A percentile compares a stretch with the other conserved stretches of the same genome.
Evolutionary conservation across 2,329 filamentous ascomycete genomes (phyloP).

Genomic region (Teratosphaeria nubilosa): DNA sequence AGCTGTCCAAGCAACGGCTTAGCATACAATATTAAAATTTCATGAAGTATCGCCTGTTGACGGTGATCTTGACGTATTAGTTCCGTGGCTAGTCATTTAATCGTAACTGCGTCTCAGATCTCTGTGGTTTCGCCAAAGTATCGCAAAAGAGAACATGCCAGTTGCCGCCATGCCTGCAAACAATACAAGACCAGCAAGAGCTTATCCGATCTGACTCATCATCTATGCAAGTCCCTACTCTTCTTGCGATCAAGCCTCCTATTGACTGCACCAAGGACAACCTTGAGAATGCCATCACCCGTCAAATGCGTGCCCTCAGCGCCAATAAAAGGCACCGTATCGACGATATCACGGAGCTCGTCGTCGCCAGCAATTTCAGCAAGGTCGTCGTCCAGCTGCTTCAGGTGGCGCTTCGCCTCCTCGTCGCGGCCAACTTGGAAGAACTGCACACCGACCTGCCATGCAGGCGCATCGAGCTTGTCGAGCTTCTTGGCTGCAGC

Average conservation of each 20-base stretch:
- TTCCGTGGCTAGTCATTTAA: too few species aligned
- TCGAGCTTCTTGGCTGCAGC: slow-evolving; percentile 61
- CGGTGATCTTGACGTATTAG: neutral
- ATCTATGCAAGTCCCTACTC: slow-evolving; percentile 20
- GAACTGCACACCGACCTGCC: slow-evolving; percentile 89
- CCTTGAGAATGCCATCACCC: slow-evolving; percentile 67
- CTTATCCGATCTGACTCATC: neutral
- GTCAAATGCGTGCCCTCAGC: slow-evolving; percentile 46
- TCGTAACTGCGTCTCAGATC: neutral
- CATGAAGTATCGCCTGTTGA: neutral
- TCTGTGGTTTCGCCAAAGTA: neutral
- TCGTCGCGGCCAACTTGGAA: slow-evolving; percentile 79
- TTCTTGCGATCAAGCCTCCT: slow-evolving; percentile 49
- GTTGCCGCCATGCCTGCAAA: neutral
- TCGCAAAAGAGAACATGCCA: neutral
- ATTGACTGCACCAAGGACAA: slow-evolving; percentile 68
- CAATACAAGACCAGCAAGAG: neutral
- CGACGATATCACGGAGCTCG: slow-evolving; percentile 74
- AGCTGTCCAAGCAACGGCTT: neutral
- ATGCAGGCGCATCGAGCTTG: slow-evolving; percentile 55
- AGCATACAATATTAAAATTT: neutral
- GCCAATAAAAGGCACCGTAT: slow-evolving; percentile 68
- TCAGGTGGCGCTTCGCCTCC: slow-evolving; percentile 54
- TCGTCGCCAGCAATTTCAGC: slow-evolving; percentile 41
- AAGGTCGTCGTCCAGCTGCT: slow-evolving; percentile 66